Base-by-base conservation (phyloP, 257 asterid species). In the Fraxinus quadrangulata region DNA sequence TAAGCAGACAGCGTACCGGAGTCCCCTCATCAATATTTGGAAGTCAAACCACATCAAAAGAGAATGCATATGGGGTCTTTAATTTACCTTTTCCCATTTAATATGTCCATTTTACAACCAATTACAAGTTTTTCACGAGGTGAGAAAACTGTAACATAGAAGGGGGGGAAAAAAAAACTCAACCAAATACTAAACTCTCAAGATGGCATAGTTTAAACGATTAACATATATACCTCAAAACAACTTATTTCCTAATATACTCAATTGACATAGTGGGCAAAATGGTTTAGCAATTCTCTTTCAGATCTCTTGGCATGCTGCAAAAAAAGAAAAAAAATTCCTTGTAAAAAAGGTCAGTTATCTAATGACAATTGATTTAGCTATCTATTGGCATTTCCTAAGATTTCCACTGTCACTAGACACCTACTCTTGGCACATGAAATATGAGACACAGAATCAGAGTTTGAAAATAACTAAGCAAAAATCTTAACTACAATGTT, bases 191-290 rank as follows among this genome's bases (percentile, higher is more conserved):
- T 75, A 40, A 42, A 40, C 66, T 40, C 66, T 17, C 26, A 75
- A 28, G 13, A 23, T 11, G 1, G 34, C 33, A 39, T 42, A 8
- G 9, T 1, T 17, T 54, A 54, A 42, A 19, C 6, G 2, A 47
- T 39, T 61, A 26, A 67, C 28, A 72, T 67, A 59, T 33, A 34
- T 10, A 28, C n/a, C 49, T 37, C 13, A 39, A 16, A 6, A 12
- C 37, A 61, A 65, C 45, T 59, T 40, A 39, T 42, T 75, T 39
- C 68, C 63, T 17, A 49, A 68, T 13, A n/a, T 49, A 67, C n/a
- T 40, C 65, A 72, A 77, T 13, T 19, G 17, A 47, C 24, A 71
- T 4, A 54, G 49, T 67, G 61, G 67, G 21, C 24, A 68, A 56
- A 30, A 70, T 42, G 63, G 12, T 59, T 71, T n/a, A 45, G 45